These are phyloP conservation scores for Protomyces inundatus DNA, from an alignment of 1,139 yeast species.

Conservation along the genomic window DNA sequence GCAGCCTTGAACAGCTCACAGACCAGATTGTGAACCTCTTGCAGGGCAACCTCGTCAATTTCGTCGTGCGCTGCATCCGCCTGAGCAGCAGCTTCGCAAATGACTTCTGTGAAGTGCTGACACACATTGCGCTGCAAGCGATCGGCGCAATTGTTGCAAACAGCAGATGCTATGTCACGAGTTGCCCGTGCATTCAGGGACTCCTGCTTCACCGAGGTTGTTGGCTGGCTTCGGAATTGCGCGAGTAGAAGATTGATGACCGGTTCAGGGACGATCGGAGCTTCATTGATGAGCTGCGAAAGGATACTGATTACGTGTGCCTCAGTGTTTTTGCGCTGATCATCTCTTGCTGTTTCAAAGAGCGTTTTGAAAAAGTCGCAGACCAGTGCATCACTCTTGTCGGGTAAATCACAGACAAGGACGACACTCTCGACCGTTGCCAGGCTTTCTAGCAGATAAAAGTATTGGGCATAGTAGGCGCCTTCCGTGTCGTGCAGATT, in stretches of 20 bases:
- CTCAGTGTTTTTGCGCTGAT: slow-evolving; percentile 43
- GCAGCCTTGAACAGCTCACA: slow-evolving; percentile 70
- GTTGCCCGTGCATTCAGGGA: slow-evolving; percentile 30
- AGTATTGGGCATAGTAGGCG: slow-evolving; percentile 61
- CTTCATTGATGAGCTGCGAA: slow-evolving; percentile 71
- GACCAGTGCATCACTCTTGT: slow-evolving; percentile 51
- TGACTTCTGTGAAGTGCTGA: slow-evolving; percentile 70
- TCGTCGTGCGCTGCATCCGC: slow-evolving; percentile 36
- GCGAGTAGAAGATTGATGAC: slow-evolving; percentile 60
- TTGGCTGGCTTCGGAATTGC: slow-evolving; percentile 40
- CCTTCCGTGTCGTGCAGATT: slow-evolving; percentile 55
- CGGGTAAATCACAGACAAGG: slow-evolving; percentile 68
- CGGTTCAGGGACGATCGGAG: slow-evolving; percentile 59
- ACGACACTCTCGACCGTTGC: slow-evolving; percentile 79
- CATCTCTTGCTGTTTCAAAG: slow-evolving; percentile 48
- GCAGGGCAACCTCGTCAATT: slow-evolving; percentile 46
- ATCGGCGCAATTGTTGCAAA: slow-evolving; percentile 68
- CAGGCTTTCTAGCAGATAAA: slow-evolving; percentile 60
- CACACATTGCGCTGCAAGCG: slow-evolving; percentile 73
- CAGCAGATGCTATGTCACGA: slow-evolving; percentile 52
- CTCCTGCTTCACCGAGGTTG: not conserved
- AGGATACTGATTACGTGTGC: slow-evolving; percentile 62
- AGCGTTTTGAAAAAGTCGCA: slow-evolving; percentile 56
- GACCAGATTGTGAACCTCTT: slow-evolving; percentile 58
- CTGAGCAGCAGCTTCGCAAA: slow-evolving; percentile 39